phyloP scores from a whole-genome alignment of 164 flowering plant genomes.

The Protea cynaroides region DNA sequence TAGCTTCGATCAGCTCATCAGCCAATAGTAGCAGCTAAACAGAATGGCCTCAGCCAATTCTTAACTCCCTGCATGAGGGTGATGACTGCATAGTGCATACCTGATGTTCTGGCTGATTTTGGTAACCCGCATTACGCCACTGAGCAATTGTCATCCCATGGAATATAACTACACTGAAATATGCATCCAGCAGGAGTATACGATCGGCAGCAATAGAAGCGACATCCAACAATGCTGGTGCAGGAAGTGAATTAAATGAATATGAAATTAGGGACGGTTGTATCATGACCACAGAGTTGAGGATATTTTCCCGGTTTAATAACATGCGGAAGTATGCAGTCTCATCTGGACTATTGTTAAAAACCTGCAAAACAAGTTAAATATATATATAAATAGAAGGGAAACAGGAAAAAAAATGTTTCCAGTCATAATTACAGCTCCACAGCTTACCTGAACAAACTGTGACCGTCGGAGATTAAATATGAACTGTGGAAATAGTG shows the following conservation, averaged over 20 bases:
- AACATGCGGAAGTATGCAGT: constrained; percentile 96
- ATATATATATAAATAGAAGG: neutral
- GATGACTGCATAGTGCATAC: constrained; percentile 24
- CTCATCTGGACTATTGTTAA: constrained; percentile 98
- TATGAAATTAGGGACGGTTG: constrained; percentile 90
- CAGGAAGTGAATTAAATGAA: constrained; percentile 64
- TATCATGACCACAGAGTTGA: constrained; percentile 91
- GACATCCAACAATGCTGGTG: constrained; percentile 86
- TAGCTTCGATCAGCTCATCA: no score
- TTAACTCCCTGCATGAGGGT: neutral
- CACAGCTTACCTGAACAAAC: constrained; percentile 73
- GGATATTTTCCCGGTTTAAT: constrained; percentile 71
- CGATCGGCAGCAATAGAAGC: constrained; percentile 82
- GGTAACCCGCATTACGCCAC: constrained; percentile 97
- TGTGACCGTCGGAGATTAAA: constrained; percentile 96
- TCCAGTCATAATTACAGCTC: neutral
- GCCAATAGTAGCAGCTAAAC: no score
- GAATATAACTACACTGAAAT: constrained; percentile 86
- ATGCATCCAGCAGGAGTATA: constrained; percentile 80
- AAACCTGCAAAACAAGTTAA: constrained; percentile 49
- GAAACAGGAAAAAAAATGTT: neutral
- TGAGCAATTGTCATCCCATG: constrained; percentile 98
- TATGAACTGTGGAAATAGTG: constrained; percentile 93
- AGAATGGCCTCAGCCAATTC: neutral
- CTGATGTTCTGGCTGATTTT: constrained; percentile 84